These are phyloP conservation scores for Psilocybe azurescens DNA, from an alignment of 768 basidiomycete species.

Conservation along the genomic window DNA sequence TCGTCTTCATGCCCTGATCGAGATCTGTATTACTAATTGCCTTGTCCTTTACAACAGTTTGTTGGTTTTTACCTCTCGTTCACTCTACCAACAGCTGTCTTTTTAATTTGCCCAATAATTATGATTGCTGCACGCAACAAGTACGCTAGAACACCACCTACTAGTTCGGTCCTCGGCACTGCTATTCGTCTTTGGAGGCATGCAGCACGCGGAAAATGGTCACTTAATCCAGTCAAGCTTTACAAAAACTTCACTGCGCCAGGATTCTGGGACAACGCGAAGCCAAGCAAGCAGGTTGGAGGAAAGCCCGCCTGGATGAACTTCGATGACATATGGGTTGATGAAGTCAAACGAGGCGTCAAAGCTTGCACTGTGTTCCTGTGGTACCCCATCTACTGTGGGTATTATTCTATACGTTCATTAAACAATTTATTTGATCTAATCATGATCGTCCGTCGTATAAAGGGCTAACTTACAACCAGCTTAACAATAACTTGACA, in stretches of 20 bases:
- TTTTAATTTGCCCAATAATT: constrained; percentile 63
- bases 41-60: constrained; percentile 36
- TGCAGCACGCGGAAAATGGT: constrained; percentile 56
- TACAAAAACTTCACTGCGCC: constrained; percentile 52
- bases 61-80: constrained; percentile 71
- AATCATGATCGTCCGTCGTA: constrained; percentile 14
- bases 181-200: constrained; percentile 49
- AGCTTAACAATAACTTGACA: constrained; percentile 75
- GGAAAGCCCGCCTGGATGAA: constrained; percentile 71
- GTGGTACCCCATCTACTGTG: constrained; percentile 75
- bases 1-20: constrained; percentile 34
- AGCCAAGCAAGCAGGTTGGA: constrained; percentile 57
- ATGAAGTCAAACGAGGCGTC: constrained; percentile 71
- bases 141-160: constrained; percentile 61
- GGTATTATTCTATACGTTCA: constrained; percentile 10
- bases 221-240: constrained; percentile 52
- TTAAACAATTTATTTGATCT: constrained; percentile 13
- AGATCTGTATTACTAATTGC: background rate
- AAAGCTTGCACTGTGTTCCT: constrained; percentile 68
- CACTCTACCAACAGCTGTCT: constrained; percentile 62
- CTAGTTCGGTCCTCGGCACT: constrained; percentile 61
- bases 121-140: constrained; percentile 56
- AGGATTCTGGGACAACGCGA: constrained; percentile 75
- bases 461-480: constrained; percentile 76
- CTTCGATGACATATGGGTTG: constrained; percentile 79